Evolutionary conservation across 495 filamentous ascomycete species (phyloP), one percentile per base, ranked within the genome.

Genomic region (Xylaria nigripes): DNA sequence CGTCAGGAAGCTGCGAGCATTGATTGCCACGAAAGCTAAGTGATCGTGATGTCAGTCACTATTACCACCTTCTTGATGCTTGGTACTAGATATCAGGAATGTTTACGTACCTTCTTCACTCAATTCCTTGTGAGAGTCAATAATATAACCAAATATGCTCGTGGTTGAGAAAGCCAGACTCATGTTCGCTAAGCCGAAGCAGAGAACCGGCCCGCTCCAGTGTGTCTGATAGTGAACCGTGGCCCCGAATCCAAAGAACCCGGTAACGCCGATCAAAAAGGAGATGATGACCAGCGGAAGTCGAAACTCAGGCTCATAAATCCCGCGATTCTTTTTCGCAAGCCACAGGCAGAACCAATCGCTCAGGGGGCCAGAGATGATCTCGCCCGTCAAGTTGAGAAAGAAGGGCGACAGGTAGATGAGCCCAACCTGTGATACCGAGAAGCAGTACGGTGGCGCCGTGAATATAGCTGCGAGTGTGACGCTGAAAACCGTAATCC

Each of bases 181-280:
- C 71, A 81, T 74, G 54, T 79, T 78, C 12, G 76, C 74, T 12
- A 82, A 53, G 0, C 78, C 78, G 59, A 75, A 79, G 38, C 71
- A 75, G 16, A 80, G 54, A 0, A 81, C 76, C 0, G 76, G 76
- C 2, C 74, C 79, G 9, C 64, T 56, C 78, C 77, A 80, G 59
- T 79, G 76, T 16, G 77, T 81, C 54, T 77, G 61, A 41, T 65
- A 73, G 43, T 81, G 72, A 34, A 81, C 71, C n/a, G 81, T 72
- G 43, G 75, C 77, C 21, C 83, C 81, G n/a, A 78, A 80, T 55
- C 81, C 78, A 36, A 77, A 77, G 55, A 83, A 84, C 34, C 82
- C 82, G 8, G 67, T 68, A 4, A 71, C 60, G n/a, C 69, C 70
- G 3, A 78, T 53, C 8, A 78, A 24, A 29, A 66, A 64, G 1